Evolutionary conservation across 164 flowering plant species (phyloP).

Genomic region (Santalum album): DNA sequence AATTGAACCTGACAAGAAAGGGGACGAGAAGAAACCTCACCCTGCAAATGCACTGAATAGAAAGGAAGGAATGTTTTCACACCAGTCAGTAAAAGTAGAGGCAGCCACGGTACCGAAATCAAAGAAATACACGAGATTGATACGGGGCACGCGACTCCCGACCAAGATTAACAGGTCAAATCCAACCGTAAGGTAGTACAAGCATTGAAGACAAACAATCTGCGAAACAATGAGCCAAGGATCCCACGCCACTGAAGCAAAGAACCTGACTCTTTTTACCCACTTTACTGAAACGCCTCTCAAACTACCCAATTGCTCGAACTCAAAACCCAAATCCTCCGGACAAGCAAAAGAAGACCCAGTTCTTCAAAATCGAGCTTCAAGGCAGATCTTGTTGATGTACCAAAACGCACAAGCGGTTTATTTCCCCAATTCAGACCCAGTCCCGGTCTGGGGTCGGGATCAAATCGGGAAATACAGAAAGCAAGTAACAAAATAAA

Average conservation of each 20-base stretch:
- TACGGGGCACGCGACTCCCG: conserved; percentile 69
- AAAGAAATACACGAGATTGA: conserved; percentile 87
- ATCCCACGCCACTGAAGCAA: conserved; percentile 92
- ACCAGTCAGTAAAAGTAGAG: conserved; percentile 82
- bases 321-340: too few species aligned
- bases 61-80: conserved; percentile 61
- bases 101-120: conserved; percentile 65
- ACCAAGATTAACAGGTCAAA: conserved; percentile 54
- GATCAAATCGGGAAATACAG: too few species aligned
- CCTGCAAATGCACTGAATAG: conserved; percentile 66
- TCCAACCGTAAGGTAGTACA: conserved; percentile 74
- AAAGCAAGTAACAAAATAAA: too few species aligned
- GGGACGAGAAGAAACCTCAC: conserved; percentile 33
- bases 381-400: too few species aligned
- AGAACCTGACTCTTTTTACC: conserved; percentile 62
- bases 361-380: too few species aligned
- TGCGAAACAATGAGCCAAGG: conserved; percentile 95
- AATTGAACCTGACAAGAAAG: background rate
- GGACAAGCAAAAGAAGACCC: too few species aligned
- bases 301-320: too few species aligned
- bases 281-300: background rate
- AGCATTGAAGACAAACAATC: conserved; percentile 74
- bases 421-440: too few species aligned
- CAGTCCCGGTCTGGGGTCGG: too few species aligned
- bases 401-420: too few species aligned